Conservation (phyloP, 495 filamentous ascomycete species). For the Xylona heveae region DNA sequence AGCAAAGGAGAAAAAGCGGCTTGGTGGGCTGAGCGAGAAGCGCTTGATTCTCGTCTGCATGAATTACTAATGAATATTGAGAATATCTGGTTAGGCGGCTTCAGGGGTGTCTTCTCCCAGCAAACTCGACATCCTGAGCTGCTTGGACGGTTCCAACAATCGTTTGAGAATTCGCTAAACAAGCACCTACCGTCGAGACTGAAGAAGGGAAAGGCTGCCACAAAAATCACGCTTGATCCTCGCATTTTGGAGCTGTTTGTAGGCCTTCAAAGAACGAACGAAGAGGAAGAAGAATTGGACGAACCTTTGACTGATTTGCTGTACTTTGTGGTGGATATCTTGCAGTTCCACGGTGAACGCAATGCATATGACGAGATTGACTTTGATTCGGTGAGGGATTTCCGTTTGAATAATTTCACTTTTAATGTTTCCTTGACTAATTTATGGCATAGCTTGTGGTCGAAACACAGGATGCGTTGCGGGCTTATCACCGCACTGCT, state of each 20-base stretch:
- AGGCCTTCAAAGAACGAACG: conserved; percentile 51
- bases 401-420: conserved; percentile 4
- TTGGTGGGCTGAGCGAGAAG: conserved; percentile 79
- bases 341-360: conserved; percentile 88
- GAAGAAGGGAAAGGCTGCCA: conserved; percentile 26
- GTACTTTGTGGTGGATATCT: conserved; percentile 88
- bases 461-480: conserved; percentile 60
- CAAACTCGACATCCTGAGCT: conserved; percentile 34
- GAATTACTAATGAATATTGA: conserved; percentile 72
- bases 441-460: conserved; percentile 37
- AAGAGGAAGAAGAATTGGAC: conserved; percentile 47
- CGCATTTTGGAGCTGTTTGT: conserved; percentile 75
- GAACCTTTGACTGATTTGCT: conserved; percentile 74
- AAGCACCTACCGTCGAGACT: conserved; percentile 80
- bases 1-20: conserved; percentile 40
- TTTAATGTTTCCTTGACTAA: too few species aligned
- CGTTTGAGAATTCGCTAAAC: conserved; percentile 64
- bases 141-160: conserved; percentile 48
- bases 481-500: conserved; percentile 46
- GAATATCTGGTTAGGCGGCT: conserved; percentile 84
- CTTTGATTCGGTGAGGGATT: conserved; percentile 41
- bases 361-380: conserved; percentile 98
- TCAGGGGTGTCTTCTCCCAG: conserved; percentile 73
- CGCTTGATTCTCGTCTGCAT: conserved; percentile 52
- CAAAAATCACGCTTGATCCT: conserved; percentile 42